phyloP scores from a whole-genome alignment of 1,284 basidiomycete species.

The Cryptococcus sp. region DNA sequence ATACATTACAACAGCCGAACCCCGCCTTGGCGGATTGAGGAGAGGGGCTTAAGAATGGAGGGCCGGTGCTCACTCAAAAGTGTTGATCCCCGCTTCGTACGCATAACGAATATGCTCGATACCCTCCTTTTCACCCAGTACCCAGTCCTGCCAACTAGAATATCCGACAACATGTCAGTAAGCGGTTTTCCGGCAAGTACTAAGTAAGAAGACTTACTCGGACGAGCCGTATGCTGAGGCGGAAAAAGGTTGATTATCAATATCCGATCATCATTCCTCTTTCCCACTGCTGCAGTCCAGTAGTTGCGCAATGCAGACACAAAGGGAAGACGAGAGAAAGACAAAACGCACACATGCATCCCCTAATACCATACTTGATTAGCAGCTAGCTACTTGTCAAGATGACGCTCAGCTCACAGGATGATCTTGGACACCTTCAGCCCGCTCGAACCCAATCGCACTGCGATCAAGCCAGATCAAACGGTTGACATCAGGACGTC shows the following conservation, averaged over 20 bases:
- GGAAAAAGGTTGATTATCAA: background rate
- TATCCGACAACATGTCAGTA: too few relatives aligned
- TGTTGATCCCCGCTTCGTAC: slow-evolving; percentile 43
- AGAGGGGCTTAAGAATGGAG: background rate
- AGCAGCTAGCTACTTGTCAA: background rate
- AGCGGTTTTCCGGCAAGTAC: too few relatives aligned
- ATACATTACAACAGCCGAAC: background rate
- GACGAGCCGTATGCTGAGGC: slow-evolving; percentile 1
- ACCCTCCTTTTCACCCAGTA: slow-evolving; percentile 41
- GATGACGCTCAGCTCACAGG: slow-evolving; percentile 24
- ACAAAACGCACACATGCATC: slow-evolving; percentile 12
- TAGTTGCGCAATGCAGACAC: too few relatives aligned
- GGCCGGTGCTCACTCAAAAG: slow-evolving; percentile 31
- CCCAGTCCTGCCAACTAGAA: slow-evolving; percentile 29
- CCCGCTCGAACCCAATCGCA: slow-evolving; percentile 39
- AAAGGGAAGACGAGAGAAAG: too few relatives aligned
- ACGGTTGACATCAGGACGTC: background rate
- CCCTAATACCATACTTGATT: background rate
- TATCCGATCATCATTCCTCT: too few relatives aligned
- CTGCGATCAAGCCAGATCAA: slow-evolving; percentile 10
- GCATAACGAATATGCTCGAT: slow-evolving; percentile 47
- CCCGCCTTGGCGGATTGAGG: background rate
- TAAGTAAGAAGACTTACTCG: slow-evolving; percentile 3
- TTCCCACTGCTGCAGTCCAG: background rate
- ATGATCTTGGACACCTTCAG: slow-evolving; percentile 44